Evolutionary conservation across 2,329 filamentous ascomycete genomes (phyloP), one percentile per base, ranked within the genome.

Genomic region (Fusarium floridanum): DNA sequence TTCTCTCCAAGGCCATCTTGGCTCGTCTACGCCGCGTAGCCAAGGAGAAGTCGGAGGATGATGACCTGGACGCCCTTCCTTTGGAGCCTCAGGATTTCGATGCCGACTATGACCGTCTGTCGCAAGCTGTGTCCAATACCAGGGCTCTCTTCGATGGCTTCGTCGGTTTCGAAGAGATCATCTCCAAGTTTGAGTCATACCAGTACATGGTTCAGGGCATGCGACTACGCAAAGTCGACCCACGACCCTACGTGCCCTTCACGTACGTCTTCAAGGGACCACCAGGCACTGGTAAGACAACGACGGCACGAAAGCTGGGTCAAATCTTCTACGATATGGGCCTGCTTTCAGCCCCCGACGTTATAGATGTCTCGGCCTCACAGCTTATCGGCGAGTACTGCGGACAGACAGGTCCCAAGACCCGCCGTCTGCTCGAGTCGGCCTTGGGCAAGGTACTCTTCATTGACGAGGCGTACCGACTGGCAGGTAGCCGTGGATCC

Each of bases 321-420:
- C 88, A 93, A 71, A 85, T 95, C 0, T 95, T 90, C 77, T 94
- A 93, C 76, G 90, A 95, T 77, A 90, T 95, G 87, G 92, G 92
- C 0, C 88, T 95, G 56, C 83, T 95, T 0, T 83, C 89, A 0
- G 85, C 86, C 0, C 86, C 86, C 0, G 88, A 92, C 48, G 91
- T 94, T 0, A 80, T 91, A 0, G 91, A 94, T 71, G 88, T 87
- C 62, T 94, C 93, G 0, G 91, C 91, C 0, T 89, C 90, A 0
- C 91, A 95, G 43, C 82, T 95, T 0, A 84, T 95, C 2, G 92
- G 91, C 0, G 85, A 92, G 76, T 94, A 90, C 55, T 78, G 93
- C 0, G 93, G 93, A 0, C 91, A 94, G 0, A 94, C 92, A 0
- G 91, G 90, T 0, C 91, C 91, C 0, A 93, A 93, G 76, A 90